phyloP scores from a whole-genome alignment of 352 stramenopile species.

The Pythium insidiosum region DNA sequence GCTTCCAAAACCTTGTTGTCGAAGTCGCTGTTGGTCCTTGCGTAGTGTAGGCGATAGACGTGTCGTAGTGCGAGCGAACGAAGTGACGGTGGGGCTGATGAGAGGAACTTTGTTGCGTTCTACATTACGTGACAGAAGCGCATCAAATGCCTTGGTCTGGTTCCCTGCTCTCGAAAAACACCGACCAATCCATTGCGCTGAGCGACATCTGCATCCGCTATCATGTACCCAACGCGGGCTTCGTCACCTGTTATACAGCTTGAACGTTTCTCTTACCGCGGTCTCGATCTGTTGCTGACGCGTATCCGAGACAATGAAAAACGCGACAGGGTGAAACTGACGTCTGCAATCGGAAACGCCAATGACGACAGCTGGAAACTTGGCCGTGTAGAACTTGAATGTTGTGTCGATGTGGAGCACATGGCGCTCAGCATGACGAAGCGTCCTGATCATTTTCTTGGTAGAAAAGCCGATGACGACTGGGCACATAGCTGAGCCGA shows the following conservation, averaged over 20 bases:
- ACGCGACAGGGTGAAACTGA: slow-evolving; percentile 3
- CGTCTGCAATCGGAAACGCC: not conserved
- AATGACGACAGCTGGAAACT: not conserved
- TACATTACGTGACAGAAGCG: slow-evolving; percentile 5
- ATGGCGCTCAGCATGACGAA: not conserved
- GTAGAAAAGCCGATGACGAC: not conserved
- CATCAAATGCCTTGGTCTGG: not conserved
- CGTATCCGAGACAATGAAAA: slow-evolving; percentile 1
- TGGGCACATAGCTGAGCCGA: not conserved
- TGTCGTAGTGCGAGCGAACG: not conserved
- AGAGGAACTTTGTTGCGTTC: not conserved
- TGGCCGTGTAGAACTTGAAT: slow-evolving; percentile 4
- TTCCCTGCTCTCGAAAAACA: not conserved
- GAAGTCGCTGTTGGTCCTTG: not conserved
- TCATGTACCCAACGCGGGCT: not conserved
- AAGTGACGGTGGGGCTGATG: not conserved
- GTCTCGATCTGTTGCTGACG: not conserved
- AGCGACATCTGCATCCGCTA: too few relatives aligned
- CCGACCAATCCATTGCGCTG: too few relatives aligned
- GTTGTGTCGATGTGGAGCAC: slow-evolving; percentile 2
- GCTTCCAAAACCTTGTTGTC: not conserved
- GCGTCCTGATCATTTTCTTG: not conserved
- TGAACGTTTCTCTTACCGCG: not conserved
- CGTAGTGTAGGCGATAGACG: not conserved
- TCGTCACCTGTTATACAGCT: not conserved